A percentile compares a stretch with the other conserved stretches of the same genome.
These are phyloP conservation scores for Acorus calamus DNA, from an alignment of 106 monocot genomes.

Conservation along the genomic window DNA sequence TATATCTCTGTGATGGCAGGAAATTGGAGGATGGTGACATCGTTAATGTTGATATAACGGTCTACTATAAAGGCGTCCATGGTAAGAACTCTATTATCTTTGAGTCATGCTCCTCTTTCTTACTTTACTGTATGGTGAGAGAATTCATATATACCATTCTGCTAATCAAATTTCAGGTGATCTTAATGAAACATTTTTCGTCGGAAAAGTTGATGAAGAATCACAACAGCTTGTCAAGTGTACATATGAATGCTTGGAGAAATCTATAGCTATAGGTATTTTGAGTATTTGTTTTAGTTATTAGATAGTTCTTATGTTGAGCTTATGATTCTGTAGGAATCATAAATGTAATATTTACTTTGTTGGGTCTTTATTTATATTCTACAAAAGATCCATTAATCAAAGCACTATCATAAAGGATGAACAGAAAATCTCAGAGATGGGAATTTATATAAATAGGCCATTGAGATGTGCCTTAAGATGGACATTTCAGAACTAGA, in stretches of 20 bases:
- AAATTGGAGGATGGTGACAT: conserved; percentile 95
- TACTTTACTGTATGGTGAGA: not conserved
- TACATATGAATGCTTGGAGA: conserved; percentile 96
- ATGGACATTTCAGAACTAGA: too few species aligned
- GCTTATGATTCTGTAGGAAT: too few species aligned
- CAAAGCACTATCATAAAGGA: too few species aligned
- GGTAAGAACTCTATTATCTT: conserved; percentile 34
- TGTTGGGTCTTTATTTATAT: too few species aligned
- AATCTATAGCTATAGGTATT: conserved; percentile 92
- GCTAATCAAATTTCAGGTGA: conserved; percentile 45
- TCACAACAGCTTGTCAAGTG: conserved; percentile 77
- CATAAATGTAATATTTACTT: too few species aligned
- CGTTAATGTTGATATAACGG: conserved; percentile 96
- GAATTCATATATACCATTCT: too few species aligned
- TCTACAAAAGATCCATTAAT: too few species aligned
- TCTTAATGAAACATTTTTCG: conserved; percentile 97
- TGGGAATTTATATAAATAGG: too few species aligned
- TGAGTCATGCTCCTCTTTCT: not conserved
- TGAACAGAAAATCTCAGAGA: too few species aligned
- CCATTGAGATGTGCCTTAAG: too few species aligned
- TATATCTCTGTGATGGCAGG: conserved; percentile 22
- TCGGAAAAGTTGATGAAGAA: conserved; percentile 78
- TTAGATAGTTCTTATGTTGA: too few species aligned
- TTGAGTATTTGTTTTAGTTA: too few species aligned
- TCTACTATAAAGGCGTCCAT: conserved; percentile 91